phyloP scores from a whole-genome alignment of 495 filamentous ascomycete genomes.

The Aspergillus campestris region DNA sequence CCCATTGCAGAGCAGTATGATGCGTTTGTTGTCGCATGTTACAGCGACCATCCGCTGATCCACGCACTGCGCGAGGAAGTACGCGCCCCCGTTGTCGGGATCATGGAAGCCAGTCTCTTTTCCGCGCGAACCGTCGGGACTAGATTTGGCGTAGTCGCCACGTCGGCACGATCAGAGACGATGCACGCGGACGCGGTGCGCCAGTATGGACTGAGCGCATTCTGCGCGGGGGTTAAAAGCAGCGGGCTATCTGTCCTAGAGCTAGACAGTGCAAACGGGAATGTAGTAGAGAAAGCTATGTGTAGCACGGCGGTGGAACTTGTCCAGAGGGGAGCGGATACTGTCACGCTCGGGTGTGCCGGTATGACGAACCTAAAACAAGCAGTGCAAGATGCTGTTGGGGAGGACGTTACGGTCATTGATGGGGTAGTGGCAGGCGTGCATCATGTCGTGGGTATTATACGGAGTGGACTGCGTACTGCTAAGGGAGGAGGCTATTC shows the following conservation, averaged over 20 bases:
- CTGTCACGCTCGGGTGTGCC: constrained; percentile 38
- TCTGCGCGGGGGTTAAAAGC: constrained; percentile 31
- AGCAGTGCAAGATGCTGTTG: constrained; percentile 33
- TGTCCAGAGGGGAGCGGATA: constrained; percentile 37
- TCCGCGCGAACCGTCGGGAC: constrained; percentile 28
- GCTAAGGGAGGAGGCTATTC: constrained; percentile 28
- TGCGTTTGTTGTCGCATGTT: constrained; percentile 43
- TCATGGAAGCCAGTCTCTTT: constrained; percentile 41
- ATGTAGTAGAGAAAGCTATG: constrained; percentile 30
- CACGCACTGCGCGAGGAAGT: constrained; percentile 40
- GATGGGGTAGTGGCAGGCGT: constrained; percentile 24
- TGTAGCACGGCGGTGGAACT: constrained; percentile 26
- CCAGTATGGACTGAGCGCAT: constrained; percentile 29
- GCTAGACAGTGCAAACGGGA: constrained; percentile 26
- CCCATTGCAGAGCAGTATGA: constrained; percentile 34
- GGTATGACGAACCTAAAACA: constrained; percentile 41
- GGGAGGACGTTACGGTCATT: constrained; percentile 21
- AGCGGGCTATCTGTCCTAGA: constrained; percentile 33
- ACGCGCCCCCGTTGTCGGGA: constrained; percentile 34
- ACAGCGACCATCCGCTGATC: constrained; percentile 41
- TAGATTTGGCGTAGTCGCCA: constrained; percentile 34
- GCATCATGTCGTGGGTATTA: constrained; percentile 19
- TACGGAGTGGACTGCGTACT: constrained; percentile 24
- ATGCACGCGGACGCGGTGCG: constrained; percentile 32
- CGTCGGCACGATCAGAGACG: constrained; percentile 26